These are phyloP conservation scores for Marsdenia floribunda DNA, from an alignment of 257 asterid species.

Conservation along the genomic window DNA sequence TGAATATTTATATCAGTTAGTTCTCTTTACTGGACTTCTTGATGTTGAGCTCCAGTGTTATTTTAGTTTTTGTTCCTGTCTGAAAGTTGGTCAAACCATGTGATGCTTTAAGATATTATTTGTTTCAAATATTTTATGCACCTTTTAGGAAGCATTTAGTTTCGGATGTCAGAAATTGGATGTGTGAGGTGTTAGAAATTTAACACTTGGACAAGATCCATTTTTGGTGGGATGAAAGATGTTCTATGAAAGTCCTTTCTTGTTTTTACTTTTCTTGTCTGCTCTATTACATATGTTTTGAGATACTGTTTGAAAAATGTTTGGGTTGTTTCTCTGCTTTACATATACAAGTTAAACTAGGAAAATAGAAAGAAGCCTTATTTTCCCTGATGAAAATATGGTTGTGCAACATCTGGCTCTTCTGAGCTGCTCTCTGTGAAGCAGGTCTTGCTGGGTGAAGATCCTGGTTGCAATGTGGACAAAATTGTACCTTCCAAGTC, in stretches of 20 bases:
- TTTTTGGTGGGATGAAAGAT: neutral
- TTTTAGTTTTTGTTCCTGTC: neutral
- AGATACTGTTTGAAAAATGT: neutral
- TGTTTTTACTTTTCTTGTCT: neutral
- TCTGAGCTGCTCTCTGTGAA: conserved; percentile 30
- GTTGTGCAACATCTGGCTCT: conserved; percentile 1
- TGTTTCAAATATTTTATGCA: neutral
- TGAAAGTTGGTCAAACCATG: neutral
- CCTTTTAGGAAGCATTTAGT: neutral
- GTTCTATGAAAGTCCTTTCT: neutral
- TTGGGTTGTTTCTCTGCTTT: neutral
- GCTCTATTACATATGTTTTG: neutral
- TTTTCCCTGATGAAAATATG: neutral
- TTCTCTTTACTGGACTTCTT: neutral
- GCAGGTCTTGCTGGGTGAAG: conserved; percentile 90
- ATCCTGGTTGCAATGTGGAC: conserved; percentile 35
- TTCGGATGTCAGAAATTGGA: conserved; percentile 11
- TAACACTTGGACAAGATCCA: neutral
- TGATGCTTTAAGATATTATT: neutral
- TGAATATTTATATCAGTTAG: neutral
- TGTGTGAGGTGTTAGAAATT: conserved; percentile 8
- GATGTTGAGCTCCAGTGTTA: neutral
- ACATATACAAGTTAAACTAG: neutral
- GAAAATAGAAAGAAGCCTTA: neutral
- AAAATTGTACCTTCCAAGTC: conserved; percentile 53